Percentiles rank a stretch among this genome's conserved stretches.
Conservation (phyloP, 352 stramenopile genomes). For the Aphanomyces stellatus region DNA sequence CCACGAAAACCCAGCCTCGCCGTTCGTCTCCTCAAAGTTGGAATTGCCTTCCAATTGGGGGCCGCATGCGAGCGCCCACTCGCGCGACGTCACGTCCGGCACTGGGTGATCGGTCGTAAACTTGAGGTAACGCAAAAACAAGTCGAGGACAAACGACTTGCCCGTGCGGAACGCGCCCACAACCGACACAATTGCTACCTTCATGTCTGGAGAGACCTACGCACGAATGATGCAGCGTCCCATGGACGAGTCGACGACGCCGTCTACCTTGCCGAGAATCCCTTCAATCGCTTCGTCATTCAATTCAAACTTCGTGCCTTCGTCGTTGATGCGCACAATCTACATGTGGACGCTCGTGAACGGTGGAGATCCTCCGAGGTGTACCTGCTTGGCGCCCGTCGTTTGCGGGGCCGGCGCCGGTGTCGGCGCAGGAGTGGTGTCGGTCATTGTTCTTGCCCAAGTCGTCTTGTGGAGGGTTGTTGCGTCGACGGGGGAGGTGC, state of each 20-base stretch:
- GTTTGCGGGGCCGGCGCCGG: not conserved
- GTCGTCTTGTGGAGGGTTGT: not conserved
- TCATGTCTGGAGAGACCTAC: constrained; percentile 86
- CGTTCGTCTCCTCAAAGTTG: constrained; percentile 67
- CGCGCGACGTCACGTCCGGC: constrained; percentile 45
- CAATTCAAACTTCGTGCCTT: constrained; percentile 80
- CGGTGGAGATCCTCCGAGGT: not conserved
- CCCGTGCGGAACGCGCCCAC: constrained; percentile 98
- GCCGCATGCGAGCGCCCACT: constrained; percentile 49
- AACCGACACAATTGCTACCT: constrained; percentile 96
- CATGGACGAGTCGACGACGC: no score
- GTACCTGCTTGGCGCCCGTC: constrained; percentile 1
- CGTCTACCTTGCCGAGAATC: constrained; percentile 54
- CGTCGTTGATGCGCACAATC: constrained; percentile 84
- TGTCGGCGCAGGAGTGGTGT: not conserved
- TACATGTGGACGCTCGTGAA: constrained; percentile 7
- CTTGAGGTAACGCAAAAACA: constrained; percentile 96
- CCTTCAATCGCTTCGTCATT: constrained; percentile 55
- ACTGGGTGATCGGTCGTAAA: constrained; percentile 47
- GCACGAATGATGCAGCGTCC: not conserved
- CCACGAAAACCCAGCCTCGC: constrained; percentile 93
- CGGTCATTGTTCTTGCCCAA: not conserved
- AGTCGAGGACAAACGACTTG: constrained; percentile 97
- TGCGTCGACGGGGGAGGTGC: not conserved
- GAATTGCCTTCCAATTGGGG: constrained; percentile 75